A percentile compares a stretch with the other conserved stretches of the same genome.
Evolutionary conservation across 805 yeast species (phyloP).

Genomic region (Saccharomycopsis babjevae): DNA sequence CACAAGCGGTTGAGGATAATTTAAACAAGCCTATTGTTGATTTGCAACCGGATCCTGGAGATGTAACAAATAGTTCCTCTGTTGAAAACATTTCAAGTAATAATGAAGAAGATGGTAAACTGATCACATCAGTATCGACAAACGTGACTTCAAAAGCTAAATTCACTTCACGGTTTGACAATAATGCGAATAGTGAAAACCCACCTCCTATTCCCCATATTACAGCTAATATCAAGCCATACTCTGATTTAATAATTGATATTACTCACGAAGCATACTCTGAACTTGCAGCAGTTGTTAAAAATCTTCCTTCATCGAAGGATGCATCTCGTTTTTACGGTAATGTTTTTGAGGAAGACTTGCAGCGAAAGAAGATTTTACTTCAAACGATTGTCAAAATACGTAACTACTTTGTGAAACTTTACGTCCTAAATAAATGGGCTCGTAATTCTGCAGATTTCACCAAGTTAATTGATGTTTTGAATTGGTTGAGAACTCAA

Average conservation of each 20-base stretch:
- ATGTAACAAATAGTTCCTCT: not conserved
- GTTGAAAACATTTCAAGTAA: not conserved
- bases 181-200: not conserved
- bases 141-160: not conserved
- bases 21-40: not conserved
- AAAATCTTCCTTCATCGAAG: constrained; percentile 9
- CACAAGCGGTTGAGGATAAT: not conserved
- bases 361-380: constrained; percentile 44
- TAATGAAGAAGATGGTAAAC: not conserved
- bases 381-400: constrained; percentile 58
- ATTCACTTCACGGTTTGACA: not conserved
- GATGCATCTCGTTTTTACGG: constrained; percentile 14
- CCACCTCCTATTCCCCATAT: constrained; percentile 13
- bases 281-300: constrained; percentile 10
- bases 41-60: not conserved
- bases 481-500: constrained; percentile 80
- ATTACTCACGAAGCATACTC: constrained; percentile 10
- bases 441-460: constrained; percentile 60
- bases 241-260: constrained; percentile 11
- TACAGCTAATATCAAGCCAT: constrained; percentile 15
- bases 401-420: constrained; percentile 74
- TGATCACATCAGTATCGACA: not conserved
- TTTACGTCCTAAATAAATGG: constrained; percentile 89
- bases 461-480: constrained; percentile 67
- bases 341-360: constrained; percentile 16